These are phyloP conservation scores for Alisma plantagoaquatica DNA, from an alignment of 106 monocot genomes.

Conservation along the genomic window DNA sequence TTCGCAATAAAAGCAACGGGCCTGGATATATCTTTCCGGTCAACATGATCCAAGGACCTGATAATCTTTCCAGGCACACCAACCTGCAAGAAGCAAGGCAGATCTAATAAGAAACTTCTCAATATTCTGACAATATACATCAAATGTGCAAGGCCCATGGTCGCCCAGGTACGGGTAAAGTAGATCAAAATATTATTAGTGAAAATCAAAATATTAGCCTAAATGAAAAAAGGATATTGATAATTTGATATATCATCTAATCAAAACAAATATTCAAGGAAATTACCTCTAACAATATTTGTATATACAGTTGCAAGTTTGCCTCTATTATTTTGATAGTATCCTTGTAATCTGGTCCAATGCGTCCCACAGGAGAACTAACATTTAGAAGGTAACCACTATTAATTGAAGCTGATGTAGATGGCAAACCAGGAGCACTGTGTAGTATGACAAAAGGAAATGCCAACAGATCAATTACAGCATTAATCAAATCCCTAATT, in stretches of 20 bases:
- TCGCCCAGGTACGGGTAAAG: too few species aligned
- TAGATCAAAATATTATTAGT: too few species aligned
- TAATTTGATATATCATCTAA: too few species aligned
- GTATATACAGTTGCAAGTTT: conserved; percentile 65
- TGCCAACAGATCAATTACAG: conserved; percentile 85
- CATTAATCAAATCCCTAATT: conserved; percentile 61
- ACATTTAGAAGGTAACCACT: conserved; percentile 77
- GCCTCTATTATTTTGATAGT: conserved; percentile 57
- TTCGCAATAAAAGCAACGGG: conserved; percentile 84
- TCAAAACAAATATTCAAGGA: background rate
- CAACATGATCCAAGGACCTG: conserved; percentile 48
- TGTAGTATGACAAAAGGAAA: conserved; percentile 94
- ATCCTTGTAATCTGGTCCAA: conserved; percentile 66
- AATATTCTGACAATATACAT: too few species aligned
- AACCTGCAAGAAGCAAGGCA: conserved; percentile 33
- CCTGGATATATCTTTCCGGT: conserved; percentile 42
- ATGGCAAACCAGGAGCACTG: conserved; percentile 56
- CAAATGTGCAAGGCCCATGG: too few species aligned
- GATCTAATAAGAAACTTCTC: too few species aligned
- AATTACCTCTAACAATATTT: conserved; percentile 78
- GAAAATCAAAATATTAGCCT: too few species aligned
- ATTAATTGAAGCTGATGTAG: conserved; percentile 84
- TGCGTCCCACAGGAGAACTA: conserved; percentile 67
- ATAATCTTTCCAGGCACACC: conserved; percentile 50
- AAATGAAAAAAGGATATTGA: too few species aligned